Conservation (phyloP, 495 filamentous ascomycete genomes). For the Baudoinia panamericana region DNA sequence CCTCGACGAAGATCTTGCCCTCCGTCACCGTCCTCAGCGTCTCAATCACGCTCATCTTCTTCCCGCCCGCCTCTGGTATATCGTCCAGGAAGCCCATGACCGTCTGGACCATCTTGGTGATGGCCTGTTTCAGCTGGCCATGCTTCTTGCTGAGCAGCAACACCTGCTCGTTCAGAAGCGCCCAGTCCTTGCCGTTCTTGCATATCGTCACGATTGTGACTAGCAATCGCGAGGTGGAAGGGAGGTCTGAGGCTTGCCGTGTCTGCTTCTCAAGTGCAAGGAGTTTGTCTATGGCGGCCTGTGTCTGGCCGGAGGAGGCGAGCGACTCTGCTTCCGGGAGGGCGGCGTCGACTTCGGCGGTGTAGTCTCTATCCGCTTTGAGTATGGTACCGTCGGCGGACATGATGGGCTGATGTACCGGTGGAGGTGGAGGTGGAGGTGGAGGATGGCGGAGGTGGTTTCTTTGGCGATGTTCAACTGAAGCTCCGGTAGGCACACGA, state of each 20-base stretch:
- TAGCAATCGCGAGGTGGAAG: slow-evolving; percentile 81
- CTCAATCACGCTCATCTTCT: slow-evolving; percentile 85
- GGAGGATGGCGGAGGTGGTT: not conserved
- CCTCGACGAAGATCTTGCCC: slow-evolving; percentile 99
- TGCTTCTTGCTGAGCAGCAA: slow-evolving; percentile 96
- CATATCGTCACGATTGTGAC: slow-evolving; percentile 82
- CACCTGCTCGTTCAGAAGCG: slow-evolving; percentile 87
- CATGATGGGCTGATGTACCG: too few species aligned
- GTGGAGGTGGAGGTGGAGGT: slow-evolving; percentile 1
- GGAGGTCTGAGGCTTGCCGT: slow-evolving; percentile 89
- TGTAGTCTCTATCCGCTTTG: slow-evolving; percentile 65
- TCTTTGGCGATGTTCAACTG: too few species aligned
- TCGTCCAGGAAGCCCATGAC: slow-evolving; percentile 86
- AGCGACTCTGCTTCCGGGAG: slow-evolving; percentile 79
- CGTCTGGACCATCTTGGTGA: slow-evolving; percentile 95
- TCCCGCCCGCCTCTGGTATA: slow-evolving; percentile 62
- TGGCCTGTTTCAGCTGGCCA: slow-evolving; percentile 97
- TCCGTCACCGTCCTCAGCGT: slow-evolving; percentile 93
- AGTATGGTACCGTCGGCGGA: slow-evolving; percentile 43
- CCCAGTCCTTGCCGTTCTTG: slow-evolving; percentile 86
- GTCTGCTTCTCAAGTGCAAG: slow-evolving; percentile 85
- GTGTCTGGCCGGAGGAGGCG: slow-evolving; percentile 31
- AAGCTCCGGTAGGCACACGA: too few species aligned
- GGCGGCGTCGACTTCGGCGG: slow-evolving; percentile 81
- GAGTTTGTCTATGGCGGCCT: slow-evolving; percentile 82